These are phyloP conservation scores for Ilyonectria mors-panacis DNA, from an alignment of 2,329 filamentous ascomycete species.

Conservation along the genomic window DNA sequence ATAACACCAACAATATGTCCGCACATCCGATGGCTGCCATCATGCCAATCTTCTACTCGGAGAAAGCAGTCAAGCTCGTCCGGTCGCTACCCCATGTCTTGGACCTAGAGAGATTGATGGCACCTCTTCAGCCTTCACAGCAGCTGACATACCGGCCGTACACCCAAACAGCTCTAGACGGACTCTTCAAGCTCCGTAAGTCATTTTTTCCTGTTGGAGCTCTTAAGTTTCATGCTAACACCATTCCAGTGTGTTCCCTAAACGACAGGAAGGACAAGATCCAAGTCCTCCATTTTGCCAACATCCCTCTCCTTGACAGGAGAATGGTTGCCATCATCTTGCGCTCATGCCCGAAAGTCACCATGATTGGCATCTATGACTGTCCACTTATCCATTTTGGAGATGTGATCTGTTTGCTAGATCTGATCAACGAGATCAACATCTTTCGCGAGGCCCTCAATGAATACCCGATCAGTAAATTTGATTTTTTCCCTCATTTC, in stretches of 20 bases:
- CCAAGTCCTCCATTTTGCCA: conserved; percentile 50
- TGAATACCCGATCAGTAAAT: conserved; percentile 36
- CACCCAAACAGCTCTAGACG: conserved; percentile 28
- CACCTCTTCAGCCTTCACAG: background rate
- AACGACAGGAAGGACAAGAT: conserved; percentile 32
- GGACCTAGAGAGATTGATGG: conserved; percentile 10
- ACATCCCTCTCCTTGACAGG: conserved; percentile 51
- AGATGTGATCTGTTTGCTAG: conserved; percentile 52
- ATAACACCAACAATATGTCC: no score
- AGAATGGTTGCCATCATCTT: conserved; percentile 54
- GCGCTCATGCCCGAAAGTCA: conserved; percentile 50
- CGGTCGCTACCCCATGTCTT: conserved; percentile 27
- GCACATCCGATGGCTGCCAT: background rate
- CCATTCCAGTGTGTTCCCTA: conserved; percentile 45
- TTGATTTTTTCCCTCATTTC: conserved; percentile 56
- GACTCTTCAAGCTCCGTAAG: conserved; percentile 42
- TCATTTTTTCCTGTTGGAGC: background rate
- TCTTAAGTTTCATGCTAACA: conserved; percentile 26
- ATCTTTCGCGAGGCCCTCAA: conserved; percentile 29
- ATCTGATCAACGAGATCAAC: conserved; percentile 56
- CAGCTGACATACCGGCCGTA: conserved; percentile 25
- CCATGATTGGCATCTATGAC: conserved; percentile 55
- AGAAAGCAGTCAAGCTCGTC: conserved; percentile 20
- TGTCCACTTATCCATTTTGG: conserved; percentile 56
- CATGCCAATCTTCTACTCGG: background rate